These are phyloP conservation scores for Fusarium newnesense DNA, from an alignment of 2,329 filamentous ascomycete species.

Conservation along the genomic window DNA sequence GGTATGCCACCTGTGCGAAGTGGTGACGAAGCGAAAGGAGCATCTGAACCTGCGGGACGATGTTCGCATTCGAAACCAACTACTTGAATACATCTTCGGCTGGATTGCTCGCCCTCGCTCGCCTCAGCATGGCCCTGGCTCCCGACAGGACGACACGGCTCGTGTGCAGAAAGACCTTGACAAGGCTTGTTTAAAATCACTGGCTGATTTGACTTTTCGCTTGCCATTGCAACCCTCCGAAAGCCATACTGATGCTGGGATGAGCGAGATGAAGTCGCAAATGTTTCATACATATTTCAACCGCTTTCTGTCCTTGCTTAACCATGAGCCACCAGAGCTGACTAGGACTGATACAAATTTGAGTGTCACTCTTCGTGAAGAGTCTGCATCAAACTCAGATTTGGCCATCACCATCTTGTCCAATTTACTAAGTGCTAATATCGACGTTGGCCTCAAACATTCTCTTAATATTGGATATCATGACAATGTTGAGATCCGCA, in stretches of 20 bases:
- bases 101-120: constrained; percentile 74
- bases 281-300: constrained; percentile 80
- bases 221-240: constrained; percentile 74
- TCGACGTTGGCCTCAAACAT: constrained; percentile 76
- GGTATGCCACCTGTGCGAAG: constrained; percentile 74
- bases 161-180: constrained; percentile 74
- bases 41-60: constrained; percentile 75
- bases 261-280: constrained; percentile 74
- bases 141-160: constrained; percentile 65
- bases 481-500: constrained; percentile 75
- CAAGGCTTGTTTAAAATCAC: constrained; percentile 70
- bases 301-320: constrained; percentile 72
- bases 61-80: constrained; percentile 74
- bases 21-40: constrained; percentile 73
- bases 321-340: constrained; percentile 63
- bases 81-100: constrained; percentile 74
- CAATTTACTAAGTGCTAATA: constrained; percentile 76
- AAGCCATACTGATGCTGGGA: constrained; percentile 72
- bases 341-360: constrained; percentile 42
- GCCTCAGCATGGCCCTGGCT: constrained; percentile 53
- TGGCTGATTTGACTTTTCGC: constrained; percentile 74
- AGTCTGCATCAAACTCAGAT: constrained; percentile 66
- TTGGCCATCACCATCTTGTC: constrained; percentile 75
- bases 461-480: constrained; percentile 77
- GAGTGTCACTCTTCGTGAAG: constrained; percentile 59